Evolutionary conservation across 139 green algal species (phyloP), one percentile per base, ranked within the genome.

Genomic region (Chlamydomonas incerta): DNA sequence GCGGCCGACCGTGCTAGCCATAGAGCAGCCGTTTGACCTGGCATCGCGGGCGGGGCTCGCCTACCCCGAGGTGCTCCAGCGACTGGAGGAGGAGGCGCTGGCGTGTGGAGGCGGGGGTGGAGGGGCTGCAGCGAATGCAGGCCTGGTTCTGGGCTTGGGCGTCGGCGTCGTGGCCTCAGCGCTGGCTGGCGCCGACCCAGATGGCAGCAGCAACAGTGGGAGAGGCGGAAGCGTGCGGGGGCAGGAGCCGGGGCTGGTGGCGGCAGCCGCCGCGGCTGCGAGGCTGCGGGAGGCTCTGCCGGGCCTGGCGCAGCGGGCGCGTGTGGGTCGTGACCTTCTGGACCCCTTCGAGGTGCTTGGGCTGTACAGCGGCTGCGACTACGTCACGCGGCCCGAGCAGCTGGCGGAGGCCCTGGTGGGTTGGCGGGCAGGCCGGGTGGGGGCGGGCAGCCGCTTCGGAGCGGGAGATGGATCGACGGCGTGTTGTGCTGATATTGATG

Each of bases 291-390:
- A 67, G 80, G 24, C 65, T 13, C 50, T 85, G 65, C 66, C 67
- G 47, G 58, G 63, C 1, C 58, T 81, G 58, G 41, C 58, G 41
- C 41, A 37, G 24, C 33, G 66, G 2, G 72, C 62, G 13, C 62
- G 72, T 2, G 46, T 88, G 29, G 83, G 74, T 13, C 71, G 66
- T 1, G 83, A 88, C 74, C 67, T 88, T 31, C n/a, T 88, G 66
- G 83, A 88, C 52, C 83, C 83, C 3, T 83, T 70, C 50, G 83
- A 88, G 74, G 66, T 77, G 66, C 23, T 74, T 1, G 85, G 82
- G 23, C 21, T 74, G 82, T 89, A 86, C 62, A 26, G 75, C 17
- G 70, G 74, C 5, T n/a, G 71, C 9, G 85, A 89, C 8, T 73
- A 82, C 34, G 85, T 69, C 26, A 52, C 77, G 8, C 62, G 18